These are phyloP conservation scores for Pyrenula massariospora DNA, from an alignment of 495 filamentous ascomycete species.

Conservation along the genomic window DNA sequence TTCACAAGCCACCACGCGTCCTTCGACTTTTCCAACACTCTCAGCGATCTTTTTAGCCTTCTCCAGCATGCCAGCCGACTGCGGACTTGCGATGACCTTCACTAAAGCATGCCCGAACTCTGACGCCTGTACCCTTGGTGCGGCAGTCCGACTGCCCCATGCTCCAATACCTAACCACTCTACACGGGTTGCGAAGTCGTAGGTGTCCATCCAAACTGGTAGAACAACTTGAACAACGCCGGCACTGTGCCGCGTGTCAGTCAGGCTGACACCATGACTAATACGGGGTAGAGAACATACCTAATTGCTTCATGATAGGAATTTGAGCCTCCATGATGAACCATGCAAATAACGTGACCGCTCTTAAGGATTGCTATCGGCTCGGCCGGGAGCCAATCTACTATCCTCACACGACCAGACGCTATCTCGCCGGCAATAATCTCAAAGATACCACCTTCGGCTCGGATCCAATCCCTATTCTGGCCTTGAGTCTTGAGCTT, in stretches of 20 bases:
- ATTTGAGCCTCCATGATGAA: slow-evolving; percentile 34
- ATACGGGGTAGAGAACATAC: slow-evolving; percentile 11
- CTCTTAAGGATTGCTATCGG: slow-evolving; percentile 22
- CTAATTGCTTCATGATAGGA: slow-evolving; percentile 28
- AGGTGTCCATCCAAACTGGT: slow-evolving; percentile 38
- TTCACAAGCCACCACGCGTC: slow-evolving; percentile 13
- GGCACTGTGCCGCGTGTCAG: slow-evolving; percentile 14
- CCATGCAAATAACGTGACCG: slow-evolving; percentile 22
- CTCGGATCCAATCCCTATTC: background rate
- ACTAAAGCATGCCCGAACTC: slow-evolving; percentile 11
- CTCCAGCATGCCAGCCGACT: slow-evolving; percentile 3
- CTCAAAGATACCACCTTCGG: background rate
- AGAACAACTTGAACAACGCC: slow-evolving; percentile 39
- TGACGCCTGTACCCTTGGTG: slow-evolving; percentile 8
- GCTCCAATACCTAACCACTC: slow-evolving; percentile 37
- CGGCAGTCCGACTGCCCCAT: slow-evolving; percentile 22
- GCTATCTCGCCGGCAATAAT: slow-evolving; percentile 8
- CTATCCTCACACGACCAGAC: slow-evolving; percentile 14
- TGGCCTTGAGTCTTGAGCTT: slow-evolving; percentile 17
- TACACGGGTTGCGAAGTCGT: slow-evolving; percentile 33
- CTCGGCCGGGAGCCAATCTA: slow-evolving; percentile 24
- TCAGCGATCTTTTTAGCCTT: slow-evolving; percentile 6
- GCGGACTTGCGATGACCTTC: slow-evolving; percentile 7
- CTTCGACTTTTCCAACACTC: slow-evolving; percentile 7
- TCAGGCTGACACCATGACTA: background rate